These are phyloP conservation scores for Ampelomyces quisqualis DNA, from an alignment of 2,329 filamentous ascomycete genomes.

Conservation along the genomic window DNA sequence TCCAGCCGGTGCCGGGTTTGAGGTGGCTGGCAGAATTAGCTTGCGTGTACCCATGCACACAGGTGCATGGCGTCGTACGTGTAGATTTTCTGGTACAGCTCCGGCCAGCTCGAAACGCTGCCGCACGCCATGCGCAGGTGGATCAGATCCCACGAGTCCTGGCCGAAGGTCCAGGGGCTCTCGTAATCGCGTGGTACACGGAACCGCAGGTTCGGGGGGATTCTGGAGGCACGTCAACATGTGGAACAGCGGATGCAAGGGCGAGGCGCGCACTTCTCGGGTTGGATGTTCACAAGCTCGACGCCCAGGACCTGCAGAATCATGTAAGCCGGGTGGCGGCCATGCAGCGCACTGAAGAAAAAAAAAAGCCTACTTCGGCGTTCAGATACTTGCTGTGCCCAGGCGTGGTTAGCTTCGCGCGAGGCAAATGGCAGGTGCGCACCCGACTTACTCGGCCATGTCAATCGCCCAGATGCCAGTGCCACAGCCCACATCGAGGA, in stretches of 20 bases:
- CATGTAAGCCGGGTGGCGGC: slow-evolving; percentile 29
- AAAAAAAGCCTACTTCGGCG: slow-evolving; percentile 49
- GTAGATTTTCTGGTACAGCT: slow-evolving; percentile 70
- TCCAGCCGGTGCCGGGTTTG: slow-evolving; percentile 69
- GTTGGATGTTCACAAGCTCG: slow-evolving; percentile 64
- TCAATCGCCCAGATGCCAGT: slow-evolving; percentile 92
- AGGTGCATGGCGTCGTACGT: slow-evolving; percentile 53
- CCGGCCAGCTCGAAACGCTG: slow-evolving; percentile 73
- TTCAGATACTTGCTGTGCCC: slow-evolving; percentile 54
- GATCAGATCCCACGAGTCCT: slow-evolving; percentile 76
- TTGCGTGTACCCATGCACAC: slow-evolving; percentile 3
- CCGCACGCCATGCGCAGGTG: slow-evolving; percentile 79
- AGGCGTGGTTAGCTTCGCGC: slow-evolving; percentile 30
- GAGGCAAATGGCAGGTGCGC: slow-evolving; percentile 17
- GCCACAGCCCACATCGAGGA: slow-evolving; percentile 74
- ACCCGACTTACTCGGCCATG: slow-evolving; percentile 67
- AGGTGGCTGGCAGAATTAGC: slow-evolving; percentile 63
- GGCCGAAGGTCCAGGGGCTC: slow-evolving; percentile 67
- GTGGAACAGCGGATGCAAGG: slow-evolving; percentile 43
- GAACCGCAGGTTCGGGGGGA: slow-evolving; percentile 69
- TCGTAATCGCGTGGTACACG: slow-evolving; percentile 73
- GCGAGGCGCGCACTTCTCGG: slow-evolving; percentile 51
- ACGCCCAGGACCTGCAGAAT: slow-evolving; percentile 55
- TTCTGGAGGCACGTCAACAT: slow-evolving; percentile 53
- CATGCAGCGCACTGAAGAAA: slow-evolving; percentile 9